Conservation (phyloP, 1,284 basidiomycete species). For the Fomitopsis palustris region DNA sequence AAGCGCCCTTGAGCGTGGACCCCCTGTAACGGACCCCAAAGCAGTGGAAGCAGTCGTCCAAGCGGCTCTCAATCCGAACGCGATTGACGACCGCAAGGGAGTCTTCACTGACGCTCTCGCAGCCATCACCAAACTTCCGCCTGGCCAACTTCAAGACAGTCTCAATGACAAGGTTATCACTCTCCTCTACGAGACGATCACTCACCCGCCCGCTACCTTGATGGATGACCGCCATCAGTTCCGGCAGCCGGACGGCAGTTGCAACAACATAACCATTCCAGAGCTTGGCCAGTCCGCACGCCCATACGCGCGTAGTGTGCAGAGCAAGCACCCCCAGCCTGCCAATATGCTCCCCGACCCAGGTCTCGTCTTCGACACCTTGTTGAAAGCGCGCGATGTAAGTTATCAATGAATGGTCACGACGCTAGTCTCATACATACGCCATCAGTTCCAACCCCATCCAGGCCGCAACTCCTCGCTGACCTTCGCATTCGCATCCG, state of each 20-base stretch:
- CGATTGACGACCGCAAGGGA: too few relatives aligned
- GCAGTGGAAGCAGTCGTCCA: too few relatives aligned
- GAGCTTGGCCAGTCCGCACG: constrained; percentile 71
- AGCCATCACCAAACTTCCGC: too few relatives aligned
- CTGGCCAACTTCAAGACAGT: too few relatives aligned
- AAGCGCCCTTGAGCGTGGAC: too few relatives aligned
- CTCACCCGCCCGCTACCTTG: too few relatives aligned
- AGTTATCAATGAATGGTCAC: constrained; percentile 15
- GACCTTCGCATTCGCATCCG: constrained; percentile 76
- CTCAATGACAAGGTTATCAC: too few relatives aligned
- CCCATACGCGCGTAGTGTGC: constrained; percentile 74
- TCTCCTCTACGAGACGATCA: too few relatives aligned
- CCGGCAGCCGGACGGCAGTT: constrained; percentile 69
- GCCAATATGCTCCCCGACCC: constrained; percentile 59
- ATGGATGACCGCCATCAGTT: constrained; percentile 26
- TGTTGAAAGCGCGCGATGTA: constrained; percentile 50
- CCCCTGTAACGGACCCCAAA: too few relatives aligned
- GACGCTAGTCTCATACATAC: neutral
- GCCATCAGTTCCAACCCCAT: too few relatives aligned
- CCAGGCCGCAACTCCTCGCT: constrained; percentile 50
- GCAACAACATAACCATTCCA: constrained; percentile 70
- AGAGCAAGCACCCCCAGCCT: constrained; percentile 44
- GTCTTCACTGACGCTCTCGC: too few relatives aligned
- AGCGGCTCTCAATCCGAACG: too few relatives aligned
- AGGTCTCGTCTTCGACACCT: constrained; percentile 67